Base-by-base conservation (phyloP, 2,329 filamentous ascomycete species). In the Phialocephala sp. region DNA sequence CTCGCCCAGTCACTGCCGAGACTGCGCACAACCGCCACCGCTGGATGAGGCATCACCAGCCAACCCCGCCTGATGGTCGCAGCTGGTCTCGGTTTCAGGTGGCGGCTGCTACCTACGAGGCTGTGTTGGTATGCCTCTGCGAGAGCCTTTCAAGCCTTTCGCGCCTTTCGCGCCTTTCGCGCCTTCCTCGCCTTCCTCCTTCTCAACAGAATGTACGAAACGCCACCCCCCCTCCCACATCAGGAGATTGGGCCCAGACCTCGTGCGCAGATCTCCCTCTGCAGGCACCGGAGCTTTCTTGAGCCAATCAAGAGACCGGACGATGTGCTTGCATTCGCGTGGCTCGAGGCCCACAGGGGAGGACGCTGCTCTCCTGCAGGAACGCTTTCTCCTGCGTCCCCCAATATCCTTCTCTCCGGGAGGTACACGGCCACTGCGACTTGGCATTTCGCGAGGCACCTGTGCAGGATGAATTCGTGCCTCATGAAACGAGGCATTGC, bases 401-500 rank as follows among this genome's bases (percentile, higher is more conserved):
- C 8, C 50, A 27, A 35, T 18, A 27, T 27, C 27, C 27, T n/a
- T n/a, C n/a, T n/a, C 9, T 18, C 11, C 32, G 6, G 12, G 50
- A 18, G 24, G 27, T 22, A 12, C 14, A 54, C 24, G 32, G 18
- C 14, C 3, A 54, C 50, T 54, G 50, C 50, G 50, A 22, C 50
- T 22, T 54, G 50, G 50, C 50, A 35, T 15, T 18, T n/a, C 50
- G 3, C 50, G 27, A 54, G 50, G 50, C 50, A 54, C 35, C 50
- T 35, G 32, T 32, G 50, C 50, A 54, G 50, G 24, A 32, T 22
- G 24, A 54, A 35, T 32, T 18, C 3, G 9, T 54, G 11, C 11
- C 8, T 9, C 24, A 32, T 32, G 24, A 9, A 9, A 32, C 35
- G 27, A 54, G 50, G 50, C 50, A 32, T 32, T 27, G 50, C 5